Percentiles rank a stretch among this genome's conserved stretches.
phyloP scores from a whole-genome alignment of 2,329 filamentous ascomycete genomes.

The Alternaria tenuissima region DNA sequence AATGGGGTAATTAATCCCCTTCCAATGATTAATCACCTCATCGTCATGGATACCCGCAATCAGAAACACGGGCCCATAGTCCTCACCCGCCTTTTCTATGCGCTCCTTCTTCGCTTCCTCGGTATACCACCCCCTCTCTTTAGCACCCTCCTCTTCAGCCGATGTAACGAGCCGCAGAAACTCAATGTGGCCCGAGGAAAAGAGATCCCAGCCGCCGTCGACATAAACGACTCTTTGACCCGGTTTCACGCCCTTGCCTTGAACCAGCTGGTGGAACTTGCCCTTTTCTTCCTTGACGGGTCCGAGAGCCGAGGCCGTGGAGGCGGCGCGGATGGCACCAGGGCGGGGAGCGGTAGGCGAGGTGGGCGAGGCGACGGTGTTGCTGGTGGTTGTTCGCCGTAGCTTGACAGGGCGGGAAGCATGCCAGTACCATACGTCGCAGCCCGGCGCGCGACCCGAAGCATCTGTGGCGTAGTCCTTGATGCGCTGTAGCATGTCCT shows the following conservation, averaged over 20 bases:
- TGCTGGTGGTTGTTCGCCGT: slow-evolving; percentile 44
- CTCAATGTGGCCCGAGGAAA: slow-evolving; percentile 96
- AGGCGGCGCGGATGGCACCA: slow-evolving; percentile 38
- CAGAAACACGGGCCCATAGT: slow-evolving; percentile 86
- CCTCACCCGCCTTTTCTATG: slow-evolving; percentile 67
- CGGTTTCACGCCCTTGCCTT: slow-evolving; percentile 73
- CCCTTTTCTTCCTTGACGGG: slow-evolving; percentile 66
- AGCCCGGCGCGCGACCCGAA: slow-evolving; percentile 76
- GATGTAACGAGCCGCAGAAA: slow-evolving; percentile 82
- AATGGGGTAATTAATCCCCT: slow-evolving; percentile 97
- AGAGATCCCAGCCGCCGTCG: slow-evolving; percentile 95
- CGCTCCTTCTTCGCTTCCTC: slow-evolving; percentile 70
- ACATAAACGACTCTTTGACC: slow-evolving; percentile 93
- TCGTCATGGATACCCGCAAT: slow-evolving; percentile 95
- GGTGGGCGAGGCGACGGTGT: slow-evolving; percentile 16
- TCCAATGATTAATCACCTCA: slow-evolving; percentile 93
- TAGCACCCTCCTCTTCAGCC: slow-evolving; percentile 74
- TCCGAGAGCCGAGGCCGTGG: slow-evolving; percentile 48
- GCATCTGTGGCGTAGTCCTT: slow-evolving; percentile 85
- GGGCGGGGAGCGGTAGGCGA: slow-evolving; percentile 20
- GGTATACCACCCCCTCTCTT: slow-evolving; percentile 76
- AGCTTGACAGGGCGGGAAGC: slow-evolving; percentile 57
- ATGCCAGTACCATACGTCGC: slow-evolving; percentile 86
- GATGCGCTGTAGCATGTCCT: slow-evolving; percentile 79
- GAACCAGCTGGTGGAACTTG: slow-evolving; percentile 71